Conservation (phyloP, 768 basidiomycete species). For the Pulveroboletus sp. region DNA sequence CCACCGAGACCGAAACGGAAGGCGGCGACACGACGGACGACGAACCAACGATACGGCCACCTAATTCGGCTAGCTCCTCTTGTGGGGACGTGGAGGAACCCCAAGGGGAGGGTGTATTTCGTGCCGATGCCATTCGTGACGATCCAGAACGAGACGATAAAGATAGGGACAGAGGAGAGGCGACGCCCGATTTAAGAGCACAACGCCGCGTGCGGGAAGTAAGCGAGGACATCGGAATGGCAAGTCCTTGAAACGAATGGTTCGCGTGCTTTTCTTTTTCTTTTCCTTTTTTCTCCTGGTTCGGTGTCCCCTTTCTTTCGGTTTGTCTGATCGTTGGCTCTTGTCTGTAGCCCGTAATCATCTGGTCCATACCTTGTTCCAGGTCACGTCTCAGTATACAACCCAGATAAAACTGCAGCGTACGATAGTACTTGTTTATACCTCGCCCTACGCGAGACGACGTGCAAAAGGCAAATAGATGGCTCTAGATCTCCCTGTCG, state of each 20-base stretch:
- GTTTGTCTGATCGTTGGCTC: constrained; percentile 10
- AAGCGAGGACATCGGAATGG: constrained; percentile 31
- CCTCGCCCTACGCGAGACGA: constrained; percentile 9
- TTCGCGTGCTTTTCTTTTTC: neutral
- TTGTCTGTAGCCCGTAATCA: constrained; percentile 24
- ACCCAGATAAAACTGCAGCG: constrained; percentile 16
- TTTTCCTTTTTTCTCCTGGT: neutral
- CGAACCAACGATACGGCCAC: constrained; percentile 73
- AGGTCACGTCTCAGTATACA: constrained; percentile 4
- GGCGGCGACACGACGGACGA: constrained; percentile 67
- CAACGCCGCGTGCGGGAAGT: constrained; percentile 26
- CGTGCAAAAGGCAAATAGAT: no score
- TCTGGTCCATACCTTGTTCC: neutral
- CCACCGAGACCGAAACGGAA: constrained; percentile 47
- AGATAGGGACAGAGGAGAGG: constrained; percentile 29
- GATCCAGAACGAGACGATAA: constrained; percentile 18
- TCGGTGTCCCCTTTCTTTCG: neutral
- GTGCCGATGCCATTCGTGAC: constrained; percentile 10
- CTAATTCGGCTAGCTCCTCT: constrained; percentile 36
- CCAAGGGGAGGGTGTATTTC: constrained; percentile 28
- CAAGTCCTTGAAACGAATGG: constrained; percentile 22
- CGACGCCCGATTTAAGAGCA: constrained; percentile 30
- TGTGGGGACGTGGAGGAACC: constrained; percentile 36
- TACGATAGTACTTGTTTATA: constrained; percentile 30
- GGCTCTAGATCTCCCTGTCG: no score